These are phyloP conservation scores for Suhomyces yuchorum DNA, from an alignment of 1,139 yeast genomes.

Conservation along the genomic window DNA sequence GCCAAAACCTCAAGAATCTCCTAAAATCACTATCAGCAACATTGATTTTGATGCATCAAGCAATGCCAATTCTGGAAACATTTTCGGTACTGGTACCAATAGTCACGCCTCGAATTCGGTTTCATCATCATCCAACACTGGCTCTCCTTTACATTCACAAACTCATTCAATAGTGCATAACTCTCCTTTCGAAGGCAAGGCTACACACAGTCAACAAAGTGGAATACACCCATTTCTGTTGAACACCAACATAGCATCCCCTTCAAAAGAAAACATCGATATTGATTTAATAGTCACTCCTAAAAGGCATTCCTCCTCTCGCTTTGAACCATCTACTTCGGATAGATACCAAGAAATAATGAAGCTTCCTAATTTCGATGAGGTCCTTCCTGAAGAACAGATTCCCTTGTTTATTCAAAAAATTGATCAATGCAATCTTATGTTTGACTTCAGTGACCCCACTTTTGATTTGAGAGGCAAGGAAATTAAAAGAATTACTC, in stretches of 20 bases:
- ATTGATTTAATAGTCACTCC: conserved; percentile 63
- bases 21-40: conserved; percentile 32
- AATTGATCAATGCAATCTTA: conserved; percentile 90
- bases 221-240: conserved; percentile 36
- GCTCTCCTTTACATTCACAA: conserved; percentile 21
- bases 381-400: conserved; percentile 85
- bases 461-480: conserved; percentile 90
- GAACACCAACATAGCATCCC: conserved; percentile 47
- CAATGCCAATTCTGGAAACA: conserved; percentile 23
- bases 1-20: conserved; percentile 25
- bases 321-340: conserved; percentile 79
- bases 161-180: conserved; percentile 3
- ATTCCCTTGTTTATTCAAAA: conserved; percentile 81
- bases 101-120: conserved; percentile 25
- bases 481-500: conserved; percentile 82
- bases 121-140: conserved; percentile 37
- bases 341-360: conserved; percentile 68
- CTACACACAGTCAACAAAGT: conserved; percentile 30
- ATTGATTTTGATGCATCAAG: conserved; percentile 17
- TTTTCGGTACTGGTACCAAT: conserved; percentile 21
- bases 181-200: conserved; percentile 21
- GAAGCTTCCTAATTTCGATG: conserved; percentile 85
- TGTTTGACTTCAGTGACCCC: conserved; percentile 94
- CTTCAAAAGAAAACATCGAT: conserved; percentile 46
- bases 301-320: conserved; percentile 88